Percentiles rank a stretch among this genome's conserved stretches.
These are phyloP conservation scores for Candida adriatica DNA, from an alignment of 805 yeast species.

Conservation along the genomic window DNA sequence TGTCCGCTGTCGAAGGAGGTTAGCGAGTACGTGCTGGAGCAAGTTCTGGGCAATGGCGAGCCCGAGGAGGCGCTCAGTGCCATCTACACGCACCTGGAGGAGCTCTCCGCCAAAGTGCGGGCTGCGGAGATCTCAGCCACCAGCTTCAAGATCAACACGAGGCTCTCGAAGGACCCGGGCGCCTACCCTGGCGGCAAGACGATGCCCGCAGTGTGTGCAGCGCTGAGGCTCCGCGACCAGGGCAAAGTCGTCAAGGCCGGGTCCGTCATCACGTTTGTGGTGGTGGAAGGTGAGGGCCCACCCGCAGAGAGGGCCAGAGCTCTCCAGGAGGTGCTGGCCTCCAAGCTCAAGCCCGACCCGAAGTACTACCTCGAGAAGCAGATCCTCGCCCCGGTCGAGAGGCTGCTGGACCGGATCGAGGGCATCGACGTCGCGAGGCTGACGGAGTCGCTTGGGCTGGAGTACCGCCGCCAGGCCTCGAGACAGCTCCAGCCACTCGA, in stretches of 20 bases:
- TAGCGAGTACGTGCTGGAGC: slow-evolving; percentile 66
- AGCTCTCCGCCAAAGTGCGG: slow-evolving; percentile 49
- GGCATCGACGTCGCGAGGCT: slow-evolving; percentile 79
- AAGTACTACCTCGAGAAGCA: slow-evolving; percentile 81
- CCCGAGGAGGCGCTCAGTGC: slow-evolving; percentile 69
- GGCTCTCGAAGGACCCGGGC: slow-evolving; percentile 80
- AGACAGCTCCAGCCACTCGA: slow-evolving; percentile 63
- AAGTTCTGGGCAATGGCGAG: slow-evolving; percentile 65
- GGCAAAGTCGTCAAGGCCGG: slow-evolving; percentile 89
- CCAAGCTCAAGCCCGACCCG: slow-evolving; percentile 61
- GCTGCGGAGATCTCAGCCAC: slow-evolving; percentile 55
- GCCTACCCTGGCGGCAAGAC: slow-evolving; percentile 76
- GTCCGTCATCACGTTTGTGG: slow-evolving; percentile 80
- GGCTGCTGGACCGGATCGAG: slow-evolving; percentile 77
- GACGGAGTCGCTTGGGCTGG: slow-evolving; percentile 74
- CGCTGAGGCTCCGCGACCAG: slow-evolving; percentile 66
- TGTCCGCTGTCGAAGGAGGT: slow-evolving; percentile 89
- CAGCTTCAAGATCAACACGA: slow-evolving; percentile 76
- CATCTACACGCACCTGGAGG: slow-evolving; percentile 66
- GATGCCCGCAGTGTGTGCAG: slow-evolving; percentile 90
- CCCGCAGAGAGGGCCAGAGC: slow-evolving; percentile 84
- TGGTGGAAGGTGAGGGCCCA: slow-evolving; percentile 47
- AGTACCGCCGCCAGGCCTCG: slow-evolving; percentile 40
- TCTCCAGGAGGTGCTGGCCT: slow-evolving; percentile 58
- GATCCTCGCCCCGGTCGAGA: slow-evolving; percentile 82